phyloP scores from a whole-genome alignment of 2,329 filamentous ascomycete species.

The Ophiostoma triangulosporum region DNA sequence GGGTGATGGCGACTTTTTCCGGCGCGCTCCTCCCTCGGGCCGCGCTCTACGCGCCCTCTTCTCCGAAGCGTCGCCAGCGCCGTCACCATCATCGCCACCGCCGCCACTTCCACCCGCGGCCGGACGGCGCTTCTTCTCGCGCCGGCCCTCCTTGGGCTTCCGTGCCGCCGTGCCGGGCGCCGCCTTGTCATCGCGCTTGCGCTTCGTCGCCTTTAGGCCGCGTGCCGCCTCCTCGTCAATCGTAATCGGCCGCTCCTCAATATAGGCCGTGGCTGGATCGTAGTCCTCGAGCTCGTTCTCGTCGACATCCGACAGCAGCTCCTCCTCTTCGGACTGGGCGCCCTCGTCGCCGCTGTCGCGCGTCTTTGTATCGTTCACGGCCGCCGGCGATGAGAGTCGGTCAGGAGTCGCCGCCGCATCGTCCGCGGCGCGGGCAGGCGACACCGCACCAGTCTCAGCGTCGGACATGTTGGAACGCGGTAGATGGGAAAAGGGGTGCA shows the following conservation, averaged over 20 bases:
- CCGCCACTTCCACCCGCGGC: constrained; percentile 24
- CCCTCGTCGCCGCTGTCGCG: constrained; percentile 17
- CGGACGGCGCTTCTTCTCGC: constrained; percentile 49
- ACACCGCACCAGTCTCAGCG: neutral
- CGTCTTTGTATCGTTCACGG: neutral
- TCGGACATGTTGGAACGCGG: constrained; percentile 7
- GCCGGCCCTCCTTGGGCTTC: constrained; percentile 62
- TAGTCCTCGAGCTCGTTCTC: constrained; percentile 59
- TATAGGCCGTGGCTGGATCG: constrained; percentile 48
- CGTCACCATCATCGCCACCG: constrained; percentile 33
- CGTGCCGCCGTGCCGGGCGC: constrained; percentile 24
- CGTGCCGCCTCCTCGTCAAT: constrained; percentile 54
- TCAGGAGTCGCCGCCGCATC: constrained; percentile 1
- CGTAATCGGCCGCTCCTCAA: constrained; percentile 50
- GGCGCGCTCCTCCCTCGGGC: constrained; percentile 31
- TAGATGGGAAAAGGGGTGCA: neutral
- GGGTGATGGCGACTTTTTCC: constrained; percentile 29
- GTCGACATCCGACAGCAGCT: constrained; percentile 53
- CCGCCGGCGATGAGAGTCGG: neutral
- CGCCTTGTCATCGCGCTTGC: constrained; percentile 37
- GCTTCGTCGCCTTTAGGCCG: constrained; percentile 50
- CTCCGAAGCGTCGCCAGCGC: constrained; percentile 18
- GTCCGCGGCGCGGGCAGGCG: constrained; percentile 12
- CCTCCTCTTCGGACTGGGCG: constrained; percentile 34
- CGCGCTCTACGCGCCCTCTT: constrained; percentile 19